Conservation (phyloP, 495 filamentous ascomycete genomes). For the Hapsidospora chrysogenum region DNA sequence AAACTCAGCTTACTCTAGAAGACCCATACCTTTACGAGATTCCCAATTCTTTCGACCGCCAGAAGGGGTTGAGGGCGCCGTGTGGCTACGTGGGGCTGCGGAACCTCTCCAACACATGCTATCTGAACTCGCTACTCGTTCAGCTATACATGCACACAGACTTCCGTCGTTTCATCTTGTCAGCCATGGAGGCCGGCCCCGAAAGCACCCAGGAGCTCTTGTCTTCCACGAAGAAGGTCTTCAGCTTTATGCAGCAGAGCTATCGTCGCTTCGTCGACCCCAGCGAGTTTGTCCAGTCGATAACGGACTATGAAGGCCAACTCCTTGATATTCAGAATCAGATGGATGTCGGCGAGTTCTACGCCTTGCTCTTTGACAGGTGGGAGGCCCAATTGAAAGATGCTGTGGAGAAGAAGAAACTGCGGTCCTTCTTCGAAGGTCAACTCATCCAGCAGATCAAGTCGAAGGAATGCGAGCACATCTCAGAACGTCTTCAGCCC, state of each 20-base stretch:
- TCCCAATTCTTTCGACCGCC: conserved; percentile 42
- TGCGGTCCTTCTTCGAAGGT: conserved; percentile 79
- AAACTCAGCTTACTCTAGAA: too few species aligned
- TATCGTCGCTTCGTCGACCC: conserved; percentile 58
- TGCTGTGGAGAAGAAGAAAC: conserved; percentile 49
- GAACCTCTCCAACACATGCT: conserved; percentile 94
- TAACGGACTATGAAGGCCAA: conserved; percentile 69
- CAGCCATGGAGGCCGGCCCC: conserved; percentile 34
- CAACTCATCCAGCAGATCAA: conserved; percentile 89
- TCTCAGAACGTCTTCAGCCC: conserved; percentile 76
- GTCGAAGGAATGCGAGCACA: conserved; percentile 84
- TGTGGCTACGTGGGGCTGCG: conserved; percentile 69
- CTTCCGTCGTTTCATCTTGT: conserved; percentile 75
- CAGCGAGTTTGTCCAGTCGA: conserved; percentile 48
- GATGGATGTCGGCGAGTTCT: conserved; percentile 98
- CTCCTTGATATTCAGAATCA: conserved; percentile 78
- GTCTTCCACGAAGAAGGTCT: conserved; percentile 60
- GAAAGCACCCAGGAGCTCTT: conserved; percentile 49
- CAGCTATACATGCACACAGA: conserved; percentile 93
- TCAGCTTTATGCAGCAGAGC: conserved; percentile 72
- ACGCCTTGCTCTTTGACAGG: conserved; percentile 79
- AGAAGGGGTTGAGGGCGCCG: conserved; percentile 50
- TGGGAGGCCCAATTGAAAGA: conserved; percentile 71
- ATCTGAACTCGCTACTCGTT: conserved; percentile 87
- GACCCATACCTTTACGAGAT: conserved; percentile 34